Percentiles rank a stretch among this genome's conserved stretches.
phyloP scores from a whole-genome alignment of 495 filamentous ascomycete genomes.

The Penicillium herquei region DNA sequence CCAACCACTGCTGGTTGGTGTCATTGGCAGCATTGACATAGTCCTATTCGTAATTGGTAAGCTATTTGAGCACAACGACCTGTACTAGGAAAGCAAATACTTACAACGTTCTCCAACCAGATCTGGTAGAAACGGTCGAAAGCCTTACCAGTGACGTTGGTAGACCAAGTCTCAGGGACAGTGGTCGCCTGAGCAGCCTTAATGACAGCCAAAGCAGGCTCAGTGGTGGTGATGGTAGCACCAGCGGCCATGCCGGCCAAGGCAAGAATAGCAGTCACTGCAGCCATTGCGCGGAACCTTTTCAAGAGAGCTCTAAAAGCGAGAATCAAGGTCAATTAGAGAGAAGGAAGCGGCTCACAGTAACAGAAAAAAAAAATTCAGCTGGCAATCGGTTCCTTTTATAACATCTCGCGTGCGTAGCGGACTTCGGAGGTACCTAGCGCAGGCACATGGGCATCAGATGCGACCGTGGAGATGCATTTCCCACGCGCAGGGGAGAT shows the following conservation, averaged over 20 bases:
- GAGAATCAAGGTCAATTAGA: not conserved
- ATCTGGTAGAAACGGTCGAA: conserved; percentile 64
- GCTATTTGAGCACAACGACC: not conserved
- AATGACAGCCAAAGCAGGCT: conserved; percentile 5
- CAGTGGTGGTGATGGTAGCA: conserved; percentile 8
- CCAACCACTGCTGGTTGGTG: conserved; percentile 7
- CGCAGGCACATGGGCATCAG: too few relatives aligned
- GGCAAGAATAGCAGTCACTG: conserved; percentile 4
- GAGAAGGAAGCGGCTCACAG: not conserved
- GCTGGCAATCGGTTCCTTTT: not conserved
- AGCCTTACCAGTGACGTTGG: conserved; percentile 55
- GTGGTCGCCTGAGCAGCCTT: conserved; percentile 5
- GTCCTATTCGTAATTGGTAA: conserved; percentile 3
- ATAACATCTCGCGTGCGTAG: not conserved
- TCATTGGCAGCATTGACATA: conserved; percentile 3
- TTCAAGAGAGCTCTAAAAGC: not conserved
- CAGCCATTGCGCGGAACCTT: not conserved
- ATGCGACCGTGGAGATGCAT: too few relatives aligned
- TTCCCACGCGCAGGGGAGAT: too few relatives aligned
- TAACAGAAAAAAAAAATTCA: not conserved
- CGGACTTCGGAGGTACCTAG: too few relatives aligned
- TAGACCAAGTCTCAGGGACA: conserved; percentile 45
- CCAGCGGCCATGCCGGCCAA: conserved; percentile 5
- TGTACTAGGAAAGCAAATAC: conserved; percentile 11
- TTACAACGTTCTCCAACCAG: conserved; percentile 69